A percentile compares a stretch with the other conserved stretches of the same genome.
Conservation (phyloP, 345 rosid species). For the Salix caprea region DNA sequence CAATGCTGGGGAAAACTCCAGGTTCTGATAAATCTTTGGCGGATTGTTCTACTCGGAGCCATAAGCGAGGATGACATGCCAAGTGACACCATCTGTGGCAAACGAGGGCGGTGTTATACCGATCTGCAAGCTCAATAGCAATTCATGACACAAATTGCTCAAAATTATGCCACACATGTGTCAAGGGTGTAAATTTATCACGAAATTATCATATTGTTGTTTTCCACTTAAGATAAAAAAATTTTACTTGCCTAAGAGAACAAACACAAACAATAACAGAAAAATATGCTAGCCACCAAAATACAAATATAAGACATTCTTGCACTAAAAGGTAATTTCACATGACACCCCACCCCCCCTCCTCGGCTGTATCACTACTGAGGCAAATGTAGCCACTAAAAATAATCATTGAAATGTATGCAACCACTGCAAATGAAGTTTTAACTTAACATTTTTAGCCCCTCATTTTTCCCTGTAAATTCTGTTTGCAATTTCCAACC, state of each 20-base stretch:
- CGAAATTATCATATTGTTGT: neutral
- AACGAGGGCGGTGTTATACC: constrained; percentile 99
- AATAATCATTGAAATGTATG: no score
- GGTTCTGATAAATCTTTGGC: constrained; percentile 51
- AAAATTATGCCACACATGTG: constrained; percentile 10
- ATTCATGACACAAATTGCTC: constrained; percentile 38
- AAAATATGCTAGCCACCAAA: neutral
- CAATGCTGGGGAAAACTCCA: constrained; percentile 70
- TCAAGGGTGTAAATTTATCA: neutral
- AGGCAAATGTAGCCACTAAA: no score
- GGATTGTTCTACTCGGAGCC: constrained; percentile 90
- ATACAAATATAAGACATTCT: no score
- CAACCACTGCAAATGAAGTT: no score
- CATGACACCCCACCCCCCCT: no score
- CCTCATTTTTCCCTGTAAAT: neutral
- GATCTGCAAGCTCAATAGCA: constrained; percentile 86
- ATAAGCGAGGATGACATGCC: constrained; percentile 94
- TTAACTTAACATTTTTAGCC: no score
- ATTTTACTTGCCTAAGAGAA: neutral
- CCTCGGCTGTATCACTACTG: neutral
- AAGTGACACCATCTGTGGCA: constrained; percentile 96
- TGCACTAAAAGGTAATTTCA: no score
- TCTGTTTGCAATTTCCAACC: neutral
- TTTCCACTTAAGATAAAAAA: neutral
- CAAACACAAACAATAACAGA: neutral